phyloP scores from a whole-genome alignment of 257 asterid genomes.

The Solanum ahanhuiri region DNA sequence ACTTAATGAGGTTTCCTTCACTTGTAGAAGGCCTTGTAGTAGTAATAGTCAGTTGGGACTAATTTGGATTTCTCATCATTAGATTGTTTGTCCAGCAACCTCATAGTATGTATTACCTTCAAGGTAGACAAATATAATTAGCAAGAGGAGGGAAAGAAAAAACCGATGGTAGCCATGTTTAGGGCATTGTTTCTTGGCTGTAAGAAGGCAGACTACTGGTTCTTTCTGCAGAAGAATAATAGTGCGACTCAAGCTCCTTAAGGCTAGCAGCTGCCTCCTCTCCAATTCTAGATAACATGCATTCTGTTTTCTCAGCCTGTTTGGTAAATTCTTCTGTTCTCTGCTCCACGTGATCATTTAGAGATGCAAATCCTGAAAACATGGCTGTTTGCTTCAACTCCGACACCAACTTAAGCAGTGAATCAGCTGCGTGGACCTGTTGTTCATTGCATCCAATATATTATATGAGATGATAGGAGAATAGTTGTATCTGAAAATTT shows the following conservation, averaged over 20 bases:
- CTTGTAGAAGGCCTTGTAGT: not conserved
- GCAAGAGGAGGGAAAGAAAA: not conserved
- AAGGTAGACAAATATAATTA: not conserved
- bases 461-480: not conserved
- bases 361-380: slow-evolving; percentile 83
- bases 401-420: slow-evolving; percentile 84
- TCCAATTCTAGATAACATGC: slow-evolving; percentile 45
- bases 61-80: not conserved
- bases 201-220: slow-evolving; percentile 4
- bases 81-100: not conserved
- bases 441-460: not conserved
- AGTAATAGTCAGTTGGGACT: not conserved
- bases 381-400: slow-evolving; percentile 87
- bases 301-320: slow-evolving; percentile 50
- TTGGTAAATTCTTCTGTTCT: slow-evolving; percentile 58
- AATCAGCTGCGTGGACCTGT: slow-evolving; percentile 85
- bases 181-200: slow-evolving; percentile 1
- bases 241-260: slow-evolving; percentile 70
- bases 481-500: not conserved
- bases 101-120: not conserved
- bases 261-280: slow-evolving; percentile 82
- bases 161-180: not conserved
- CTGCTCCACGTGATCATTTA: slow-evolving; percentile 82
- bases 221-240: slow-evolving; percentile 56
- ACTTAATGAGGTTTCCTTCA: not conserved